Evolutionary conservation across 73 alveolate genomes (phyloP).

Genomic region (Halteria grandinella): DNA sequence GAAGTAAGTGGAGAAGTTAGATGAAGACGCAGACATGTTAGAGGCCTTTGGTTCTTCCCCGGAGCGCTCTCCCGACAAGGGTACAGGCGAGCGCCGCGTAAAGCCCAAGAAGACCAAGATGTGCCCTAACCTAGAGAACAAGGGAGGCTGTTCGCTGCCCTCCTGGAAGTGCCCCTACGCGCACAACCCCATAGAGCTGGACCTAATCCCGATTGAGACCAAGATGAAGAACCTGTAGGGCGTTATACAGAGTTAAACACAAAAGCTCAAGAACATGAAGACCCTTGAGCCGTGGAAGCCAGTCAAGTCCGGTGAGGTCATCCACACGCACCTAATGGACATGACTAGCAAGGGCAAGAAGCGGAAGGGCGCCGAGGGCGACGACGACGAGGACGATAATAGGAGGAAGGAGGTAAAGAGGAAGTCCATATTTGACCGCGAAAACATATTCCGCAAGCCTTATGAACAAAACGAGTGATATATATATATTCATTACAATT

Average conservation of each 20-base stretch:
- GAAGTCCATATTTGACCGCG: slow-evolving; percentile 44
- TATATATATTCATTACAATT: background rate
- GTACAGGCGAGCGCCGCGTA: background rate
- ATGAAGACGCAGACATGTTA: slow-evolving; percentile 69
- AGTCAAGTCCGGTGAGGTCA: slow-evolving; percentile 52
- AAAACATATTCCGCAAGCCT: slow-evolving; percentile 46
- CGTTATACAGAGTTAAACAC: slow-evolving; percentile 10
- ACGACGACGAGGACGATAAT: slow-evolving; percentile 42
- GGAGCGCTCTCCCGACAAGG: slow-evolving; percentile 47
- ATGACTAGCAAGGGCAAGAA: slow-evolving; percentile 51
- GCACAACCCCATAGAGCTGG: slow-evolving; percentile 66
- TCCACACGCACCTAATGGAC: slow-evolving; percentile 50
- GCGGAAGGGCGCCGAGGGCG: slow-evolving; percentile 53
- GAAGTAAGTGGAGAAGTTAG: slow-evolving; percentile 75
- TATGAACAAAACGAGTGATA: too few species aligned
- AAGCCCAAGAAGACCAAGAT: slow-evolving; percentile 66
- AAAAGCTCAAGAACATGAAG: slow-evolving; percentile 57
- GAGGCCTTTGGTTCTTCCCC: slow-evolving; percentile 46
- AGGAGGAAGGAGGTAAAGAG: slow-evolving; percentile 10
- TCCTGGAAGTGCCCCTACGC: slow-evolving; percentile 65
- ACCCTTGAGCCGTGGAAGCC: slow-evolving; percentile 73
- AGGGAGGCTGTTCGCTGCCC: slow-evolving; percentile 38
- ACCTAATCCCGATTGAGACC: slow-evolving; percentile 62
- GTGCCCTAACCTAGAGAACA: slow-evolving; percentile 64
- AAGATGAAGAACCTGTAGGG: slow-evolving; percentile 71